Conservation (phyloP, 257 asterid genomes). For the Solanum ahanhuiri region DNA sequence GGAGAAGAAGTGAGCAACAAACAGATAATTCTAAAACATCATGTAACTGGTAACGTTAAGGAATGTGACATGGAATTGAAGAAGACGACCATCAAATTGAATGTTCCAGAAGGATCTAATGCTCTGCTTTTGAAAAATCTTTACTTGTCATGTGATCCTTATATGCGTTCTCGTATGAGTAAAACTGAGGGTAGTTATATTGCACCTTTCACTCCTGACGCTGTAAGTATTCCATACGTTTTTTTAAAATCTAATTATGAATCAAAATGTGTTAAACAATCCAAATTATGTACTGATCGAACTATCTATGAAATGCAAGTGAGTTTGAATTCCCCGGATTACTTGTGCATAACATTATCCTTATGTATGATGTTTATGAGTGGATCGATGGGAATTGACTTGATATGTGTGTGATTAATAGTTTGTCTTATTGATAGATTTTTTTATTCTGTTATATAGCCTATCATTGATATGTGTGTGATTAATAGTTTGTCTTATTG, state of each 20-base stretch:
- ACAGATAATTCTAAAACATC: slow-evolving; percentile 20
- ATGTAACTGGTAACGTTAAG: slow-evolving; percentile 19
- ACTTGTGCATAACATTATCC: too few relatives aligned
- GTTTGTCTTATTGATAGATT: too few relatives aligned
- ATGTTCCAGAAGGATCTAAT: slow-evolving; percentile 15
- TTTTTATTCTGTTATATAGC: too few relatives aligned
- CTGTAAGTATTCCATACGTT: not conserved
- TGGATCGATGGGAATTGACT: too few relatives aligned
- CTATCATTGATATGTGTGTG: too few relatives aligned
- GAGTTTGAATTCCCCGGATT: too few relatives aligned
- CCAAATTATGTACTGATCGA: not conserved
- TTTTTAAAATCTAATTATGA: too few relatives aligned
- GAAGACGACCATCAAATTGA: slow-evolving; percentile 1
- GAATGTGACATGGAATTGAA: slow-evolving; percentile 16
- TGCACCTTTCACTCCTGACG: not conserved
- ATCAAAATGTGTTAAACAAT: too few relatives aligned
- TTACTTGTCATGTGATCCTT: slow-evolving; percentile 40
- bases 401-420: not conserved
- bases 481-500: too few relatives aligned
- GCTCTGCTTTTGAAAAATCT: slow-evolving; percentile 38
- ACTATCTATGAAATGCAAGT: not conserved
- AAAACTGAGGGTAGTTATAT: not conserved
- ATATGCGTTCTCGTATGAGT: slow-evolving; percentile 19
- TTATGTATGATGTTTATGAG: too few relatives aligned
- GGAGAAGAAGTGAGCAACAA: slow-evolving; percentile 17